Conservation (phyloP, 371 early-diverging fungal genomes). For the Blakeslea trispora region DNA sequence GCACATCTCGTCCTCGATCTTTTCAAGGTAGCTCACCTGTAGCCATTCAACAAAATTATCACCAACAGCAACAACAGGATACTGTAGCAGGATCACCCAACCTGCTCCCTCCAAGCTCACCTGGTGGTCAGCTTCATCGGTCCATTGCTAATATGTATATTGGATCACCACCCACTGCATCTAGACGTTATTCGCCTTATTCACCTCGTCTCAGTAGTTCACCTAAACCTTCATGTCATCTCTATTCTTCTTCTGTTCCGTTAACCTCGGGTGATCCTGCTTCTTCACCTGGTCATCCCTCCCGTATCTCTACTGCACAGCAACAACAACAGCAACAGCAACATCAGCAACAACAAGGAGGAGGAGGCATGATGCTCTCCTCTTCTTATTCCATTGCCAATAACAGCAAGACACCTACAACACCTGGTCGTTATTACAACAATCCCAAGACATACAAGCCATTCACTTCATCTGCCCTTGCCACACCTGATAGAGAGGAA, state of each 20-base stretch:
- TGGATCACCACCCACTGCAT: slow-evolving; percentile 27
- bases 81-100: slow-evolving; percentile 28
- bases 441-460: slow-evolving; percentile 23
- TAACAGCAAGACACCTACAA: not conserved
- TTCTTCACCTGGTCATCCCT: not conserved
- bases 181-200: slow-evolving; percentile 22
- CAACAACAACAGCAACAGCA: too few species aligned
- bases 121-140: slow-evolving; percentile 28
- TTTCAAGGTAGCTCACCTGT: slow-evolving; percentile 18
- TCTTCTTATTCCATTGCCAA: slow-evolving; percentile 13
- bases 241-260: slow-evolving; percentile 19
- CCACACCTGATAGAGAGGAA: slow-evolving; percentile 32
- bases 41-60: not conserved
- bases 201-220: slow-evolving; percentile 31
- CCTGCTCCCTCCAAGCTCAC: slow-evolving; percentile 22
- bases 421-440: slow-evolving; percentile 10
- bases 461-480: slow-evolving; percentile 31
- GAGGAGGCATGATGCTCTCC: slow-evolving; percentile 9
- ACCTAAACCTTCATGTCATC: slow-evolving; percentile 11
- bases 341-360: slow-evolving; percentile 3
- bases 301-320: too few species aligned
- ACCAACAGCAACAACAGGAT: slow-evolving; percentile 6
- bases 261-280: not conserved
- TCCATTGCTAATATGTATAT: slow-evolving; percentile 37
- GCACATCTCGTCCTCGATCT: slow-evolving; percentile 11